Percentiles rank a stretch among this genome's conserved stretches.
These are phyloP conservation scores for Bimuria novae-zelandiae DNA, from an alignment of 2,329 filamentous ascomycete species.

Conservation along the genomic window DNA sequence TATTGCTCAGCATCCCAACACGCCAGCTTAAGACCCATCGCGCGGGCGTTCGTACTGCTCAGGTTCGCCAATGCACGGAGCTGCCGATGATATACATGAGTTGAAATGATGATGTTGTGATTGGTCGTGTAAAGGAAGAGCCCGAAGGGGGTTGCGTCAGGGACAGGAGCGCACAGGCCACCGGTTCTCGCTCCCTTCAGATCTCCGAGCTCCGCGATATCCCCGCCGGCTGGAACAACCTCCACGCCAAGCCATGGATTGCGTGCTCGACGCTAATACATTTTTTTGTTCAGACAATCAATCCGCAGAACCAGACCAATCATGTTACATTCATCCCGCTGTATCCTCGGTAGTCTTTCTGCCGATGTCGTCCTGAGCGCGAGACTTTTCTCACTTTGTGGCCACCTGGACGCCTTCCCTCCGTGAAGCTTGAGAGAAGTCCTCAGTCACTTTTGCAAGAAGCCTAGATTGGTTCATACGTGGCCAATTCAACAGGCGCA, in stretches of 20 bases:
- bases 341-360: slow-evolving; percentile 29
- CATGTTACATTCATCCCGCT: slow-evolving; percentile 25
- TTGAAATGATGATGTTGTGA: no score
- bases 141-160: no score
- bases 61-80: no score
- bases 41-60: no score
- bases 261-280: slow-evolving; percentile 33
- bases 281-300: slow-evolving; percentile 32
- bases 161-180: neutral
- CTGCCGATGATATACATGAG: no score
- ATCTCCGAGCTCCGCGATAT: slow-evolving; percentile 30
- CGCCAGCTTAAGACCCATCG: no score
- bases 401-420: slow-evolving; percentile 21
- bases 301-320: slow-evolving; percentile 31
- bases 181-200: slow-evolving; percentile 14
- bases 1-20: no score
- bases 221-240: slow-evolving; percentile 13
- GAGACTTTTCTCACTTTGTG: slow-evolving; percentile 23
- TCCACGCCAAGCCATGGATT: slow-evolving; percentile 9
- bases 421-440: slow-evolving; percentile 21
- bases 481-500: slow-evolving; percentile 17
- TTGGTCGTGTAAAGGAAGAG: no score
- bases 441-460: slow-evolving; percentile 7
- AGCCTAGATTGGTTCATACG: slow-evolving; percentile 14
- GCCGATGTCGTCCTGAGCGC: slow-evolving; percentile 34